A percentile compares a stretch with the other conserved stretches of the same genome.
Evolutionary conservation across 2,329 filamentous ascomycete species (phyloP).

Genomic region (Aspergillus sp.): DNA sequence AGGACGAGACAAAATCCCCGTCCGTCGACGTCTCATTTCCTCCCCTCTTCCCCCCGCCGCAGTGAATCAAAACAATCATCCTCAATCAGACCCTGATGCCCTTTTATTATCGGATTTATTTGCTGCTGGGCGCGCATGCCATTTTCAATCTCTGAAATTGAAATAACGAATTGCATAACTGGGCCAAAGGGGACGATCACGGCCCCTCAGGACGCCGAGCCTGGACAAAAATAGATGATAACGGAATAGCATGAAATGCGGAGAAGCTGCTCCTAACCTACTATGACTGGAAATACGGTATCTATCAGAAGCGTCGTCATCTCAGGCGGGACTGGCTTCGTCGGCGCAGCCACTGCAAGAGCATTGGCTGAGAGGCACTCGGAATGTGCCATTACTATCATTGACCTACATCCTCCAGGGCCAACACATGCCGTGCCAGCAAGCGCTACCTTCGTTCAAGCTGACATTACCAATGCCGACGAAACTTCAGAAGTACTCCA

Average conservation of each 20-base stretch:
- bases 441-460: constrained; percentile 27
- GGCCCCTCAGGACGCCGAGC: not conserved
- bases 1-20: not conserved
- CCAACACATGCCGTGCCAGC: constrained; percentile 28
- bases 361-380: constrained; percentile 39
- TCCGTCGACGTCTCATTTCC: not conserved
- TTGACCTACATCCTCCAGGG: constrained; percentile 35
- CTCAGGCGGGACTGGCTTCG: constrained; percentile 42
- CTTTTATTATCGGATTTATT: not conserved
- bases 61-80: not conserved
- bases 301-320: constrained; percentile 32
- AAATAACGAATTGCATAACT: not conserved
- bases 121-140: not conserved
- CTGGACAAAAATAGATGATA: not conserved
- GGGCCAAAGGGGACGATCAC: not conserved
- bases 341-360: constrained; percentile 40
- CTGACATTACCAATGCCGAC: constrained; percentile 33
- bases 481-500: constrained; percentile 37
- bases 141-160: not conserved
- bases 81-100: not conserved
- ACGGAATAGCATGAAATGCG: not conserved
- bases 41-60: not conserved
- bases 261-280: not conserved
- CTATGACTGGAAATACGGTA: constrained; percentile 13
- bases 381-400: constrained; percentile 35